These are phyloP conservation scores for Cryptococcus neoformans DNA, from an alignment of 1,284 basidiomycete genomes.

Conservation along the genomic window DNA sequence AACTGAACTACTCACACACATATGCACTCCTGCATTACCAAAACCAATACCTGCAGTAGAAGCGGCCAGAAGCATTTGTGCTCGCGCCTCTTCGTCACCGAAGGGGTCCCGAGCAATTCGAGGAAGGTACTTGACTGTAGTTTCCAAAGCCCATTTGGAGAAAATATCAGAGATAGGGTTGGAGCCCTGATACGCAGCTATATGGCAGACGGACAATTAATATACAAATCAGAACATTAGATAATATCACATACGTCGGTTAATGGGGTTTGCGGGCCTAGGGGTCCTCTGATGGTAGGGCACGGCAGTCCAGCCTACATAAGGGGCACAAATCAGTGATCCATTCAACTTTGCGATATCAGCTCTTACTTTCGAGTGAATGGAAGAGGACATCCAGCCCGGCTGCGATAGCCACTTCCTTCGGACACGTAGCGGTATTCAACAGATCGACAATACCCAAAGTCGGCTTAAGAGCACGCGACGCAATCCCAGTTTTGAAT, in stretches of 20 bases:
- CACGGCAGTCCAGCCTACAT: slow-evolving; percentile 42
- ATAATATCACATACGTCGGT: slow-evolving; percentile 58
- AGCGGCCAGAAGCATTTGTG: slow-evolving; percentile 73
- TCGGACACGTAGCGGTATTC: slow-evolving; percentile 80
- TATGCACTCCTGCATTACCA: slow-evolving; percentile 87
- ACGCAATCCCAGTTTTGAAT: slow-evolving; percentile 97
- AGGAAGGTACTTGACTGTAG: slow-evolving; percentile 87
- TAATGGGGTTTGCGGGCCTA: slow-evolving; percentile 82
- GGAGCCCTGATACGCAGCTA: slow-evolving; percentile 82
- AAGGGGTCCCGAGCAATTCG: slow-evolving; percentile 72
- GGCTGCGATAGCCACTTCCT: slow-evolving; percentile 82
- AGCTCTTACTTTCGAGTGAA: slow-evolving; percentile 69
- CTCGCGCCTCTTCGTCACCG: slow-evolving; percentile 75
- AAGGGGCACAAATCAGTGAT: too few relatives aligned
- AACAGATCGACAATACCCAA: slow-evolving; percentile 82
- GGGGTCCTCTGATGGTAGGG: slow-evolving; percentile 80
- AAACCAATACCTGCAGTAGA: slow-evolving; percentile 90
- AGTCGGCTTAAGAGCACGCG: slow-evolving; percentile 81
- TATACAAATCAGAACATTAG: neutral
- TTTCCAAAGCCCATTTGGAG: slow-evolving; percentile 88
- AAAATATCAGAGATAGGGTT: slow-evolving; percentile 97
- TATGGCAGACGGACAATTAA: neutral
- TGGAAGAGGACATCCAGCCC: slow-evolving; percentile 95
- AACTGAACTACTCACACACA: slow-evolving; percentile 54
- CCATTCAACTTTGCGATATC: too few relatives aligned